Evolutionary conservation across 106 monocot species (phyloP), one percentile per base, ranked within the genome.

Genomic region (Apostasia shenzhenica): DNA sequence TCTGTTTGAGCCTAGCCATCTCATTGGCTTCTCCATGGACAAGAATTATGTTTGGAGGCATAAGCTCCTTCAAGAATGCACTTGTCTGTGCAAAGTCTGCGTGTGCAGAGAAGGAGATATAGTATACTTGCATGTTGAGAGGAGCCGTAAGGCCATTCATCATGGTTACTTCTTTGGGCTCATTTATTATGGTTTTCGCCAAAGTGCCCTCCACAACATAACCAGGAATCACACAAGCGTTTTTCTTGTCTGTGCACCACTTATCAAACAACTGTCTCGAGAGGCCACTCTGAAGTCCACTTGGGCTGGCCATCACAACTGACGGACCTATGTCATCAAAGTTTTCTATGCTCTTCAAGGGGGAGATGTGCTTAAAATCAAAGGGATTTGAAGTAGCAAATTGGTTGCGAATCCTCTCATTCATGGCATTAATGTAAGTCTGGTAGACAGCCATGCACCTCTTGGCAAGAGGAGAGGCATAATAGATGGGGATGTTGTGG

Each of bases 401-500:
- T 69, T 90, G 99, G 63, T 66, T 87, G 41, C 90, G 63, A 49
- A 99, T 99, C 76, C 99, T 79, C 67, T 99, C 99, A 51, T 90
- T 99, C 99, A 99, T 99, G 14, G 99, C 63, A 70, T 99, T 99
- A 39, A 93, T 99, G 72, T 99, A 99, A 2, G 99, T 99, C 75
- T 99, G 99, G 46, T 99, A 99, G n/a, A 99, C 99, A 59, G 92
- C 87, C 99, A 99, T 90, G 85, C 99, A 99, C 53, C 85, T 78
- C 78, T 93, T 99, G 26, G 99, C 99, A 3, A 99, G 85, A 41
- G 93, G 99, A 5, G 92, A 90, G 45, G 99, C 99, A 74, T 99
- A 99, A 54, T 85, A 99, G 39, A 99, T 99, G 9, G 99, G 99
- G 38, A 93, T 81, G 66, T 93, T 93, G 63, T 90, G 90, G 69